Percentiles rank a stretch among this genome's conserved stretches.
These are phyloP conservation scores for Eucalyptus albens DNA, from an alignment of 345 rosid species.

Conservation along the genomic window DNA sequence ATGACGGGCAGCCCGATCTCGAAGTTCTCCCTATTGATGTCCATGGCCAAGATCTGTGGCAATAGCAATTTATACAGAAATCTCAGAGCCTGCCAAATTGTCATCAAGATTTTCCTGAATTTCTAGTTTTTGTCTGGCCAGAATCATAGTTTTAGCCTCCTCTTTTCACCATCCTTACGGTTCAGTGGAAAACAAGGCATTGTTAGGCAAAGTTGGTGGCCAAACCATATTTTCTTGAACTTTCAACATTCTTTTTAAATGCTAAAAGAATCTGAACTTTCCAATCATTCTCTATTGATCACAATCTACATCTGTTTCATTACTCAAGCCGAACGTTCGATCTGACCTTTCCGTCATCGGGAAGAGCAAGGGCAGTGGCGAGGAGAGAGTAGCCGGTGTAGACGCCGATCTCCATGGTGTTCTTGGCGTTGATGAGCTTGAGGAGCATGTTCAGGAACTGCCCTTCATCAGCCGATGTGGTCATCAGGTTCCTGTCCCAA, in stretches of 20 bases:
- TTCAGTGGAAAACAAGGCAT: neutral
- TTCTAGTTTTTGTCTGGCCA: neutral
- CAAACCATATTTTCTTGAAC: neutral
- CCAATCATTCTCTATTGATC: neutral
- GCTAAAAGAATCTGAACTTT: neutral
- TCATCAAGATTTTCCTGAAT: neutral
- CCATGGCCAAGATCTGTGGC: conserved; percentile 88
- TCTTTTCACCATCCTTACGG: neutral
- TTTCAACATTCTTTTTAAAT: neutral
- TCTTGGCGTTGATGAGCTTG: conserved; percentile 94
- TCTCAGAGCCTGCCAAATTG: neutral
- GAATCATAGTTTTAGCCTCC: neutral
- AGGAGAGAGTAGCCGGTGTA: conserved; percentile 97
- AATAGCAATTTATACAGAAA: neutral
- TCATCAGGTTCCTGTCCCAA: conserved; percentile 78
- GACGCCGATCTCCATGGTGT: conserved; percentile 99
- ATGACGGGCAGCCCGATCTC: conserved; percentile 89
- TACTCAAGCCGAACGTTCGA: neutral
- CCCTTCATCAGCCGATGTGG: conserved; percentile 96
- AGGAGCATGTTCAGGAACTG: conserved; percentile 89
- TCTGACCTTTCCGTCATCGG: conserved; percentile 80
- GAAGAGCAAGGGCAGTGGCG: conserved; percentile 97
- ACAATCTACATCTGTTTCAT: neutral
- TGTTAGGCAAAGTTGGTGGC: neutral
- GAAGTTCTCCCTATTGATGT: conserved; percentile 76